Evolutionary conservation across 345 rosid species (phyloP).

Genomic region (Cardamine resedifolia): DNA sequence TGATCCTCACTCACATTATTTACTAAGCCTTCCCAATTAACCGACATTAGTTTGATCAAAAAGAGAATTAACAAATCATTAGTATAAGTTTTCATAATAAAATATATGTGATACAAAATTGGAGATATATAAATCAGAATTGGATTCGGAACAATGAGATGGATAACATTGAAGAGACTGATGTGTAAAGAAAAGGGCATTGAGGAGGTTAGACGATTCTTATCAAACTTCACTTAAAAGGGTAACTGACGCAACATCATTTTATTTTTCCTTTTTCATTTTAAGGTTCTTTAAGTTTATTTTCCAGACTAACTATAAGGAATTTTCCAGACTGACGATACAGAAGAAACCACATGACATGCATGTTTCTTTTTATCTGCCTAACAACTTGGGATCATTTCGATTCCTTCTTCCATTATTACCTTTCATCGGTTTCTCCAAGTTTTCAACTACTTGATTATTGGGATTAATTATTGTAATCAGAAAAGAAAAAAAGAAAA

Average conservation of each 20-base stretch:
- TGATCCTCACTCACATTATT: constrained; percentile 18
- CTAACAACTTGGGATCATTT: constrained; percentile 6
- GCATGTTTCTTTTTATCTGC: constrained; percentile 5
- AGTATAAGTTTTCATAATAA: neutral
- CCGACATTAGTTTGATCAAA: neutral
- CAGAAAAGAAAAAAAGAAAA: neutral
- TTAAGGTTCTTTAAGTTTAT: neutral
- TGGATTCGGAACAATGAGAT: constrained; percentile 16
- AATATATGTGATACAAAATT: neutral
- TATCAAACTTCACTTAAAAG: constrained; percentile 39
- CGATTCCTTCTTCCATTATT: constrained; percentile 1
- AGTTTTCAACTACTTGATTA: neutral
- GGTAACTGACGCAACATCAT: constrained; percentile 24
- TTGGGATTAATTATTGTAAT: neutral
- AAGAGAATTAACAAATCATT: constrained; percentile 7
- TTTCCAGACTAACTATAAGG: constrained; percentile 13
- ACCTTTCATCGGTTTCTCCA: neutral
- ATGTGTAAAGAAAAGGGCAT: constrained; percentile 32
- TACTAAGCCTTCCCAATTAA: neutral
- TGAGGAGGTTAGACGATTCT: constrained; percentile 34
- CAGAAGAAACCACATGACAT: neutral
- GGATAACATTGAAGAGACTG: constrained; percentile 1
- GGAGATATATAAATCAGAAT: constrained; percentile 12
- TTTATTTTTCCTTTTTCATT: neutral
- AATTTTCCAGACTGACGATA: constrained; percentile 3